Evolutionary conservation across 768 basidiomycete genomes (phyloP).

Genomic region (Boletus fagicola): DNA sequence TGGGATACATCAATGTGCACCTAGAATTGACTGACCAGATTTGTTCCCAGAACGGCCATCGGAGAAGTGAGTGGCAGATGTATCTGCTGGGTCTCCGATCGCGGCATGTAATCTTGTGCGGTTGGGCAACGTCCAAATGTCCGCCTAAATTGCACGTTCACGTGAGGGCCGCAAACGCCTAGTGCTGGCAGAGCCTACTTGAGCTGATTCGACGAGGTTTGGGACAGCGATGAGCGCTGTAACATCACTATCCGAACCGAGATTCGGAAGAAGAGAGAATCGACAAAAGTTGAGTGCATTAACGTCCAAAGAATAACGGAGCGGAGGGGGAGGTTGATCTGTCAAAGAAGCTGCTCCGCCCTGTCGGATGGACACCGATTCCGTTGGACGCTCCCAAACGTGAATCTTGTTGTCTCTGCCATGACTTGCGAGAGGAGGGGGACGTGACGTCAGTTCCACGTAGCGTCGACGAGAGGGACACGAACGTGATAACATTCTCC

Average conservation of each 20-base stretch:
- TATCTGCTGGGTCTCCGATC: constrained; percentile 58
- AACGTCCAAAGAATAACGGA: constrained; percentile 75
- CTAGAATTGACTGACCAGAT: constrained; percentile 45
- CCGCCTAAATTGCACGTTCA: constrained; percentile 51
- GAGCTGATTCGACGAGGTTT: constrained; percentile 84
- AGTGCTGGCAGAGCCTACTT: constrained; percentile 47
- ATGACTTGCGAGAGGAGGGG: constrained; percentile 42
- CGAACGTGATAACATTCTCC: constrained; percentile 72
- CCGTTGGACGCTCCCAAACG: constrained; percentile 59
- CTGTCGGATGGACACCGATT: constrained; percentile 46
- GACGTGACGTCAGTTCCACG: background rate
- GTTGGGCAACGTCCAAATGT: constrained; percentile 80
- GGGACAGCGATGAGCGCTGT: constrained; percentile 73
- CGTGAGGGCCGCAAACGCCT: background rate
- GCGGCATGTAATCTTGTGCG: constrained; percentile 76
- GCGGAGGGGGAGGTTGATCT: constrained; percentile 46
- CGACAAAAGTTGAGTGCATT: constrained; percentile 95
- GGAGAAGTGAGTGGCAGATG: constrained; percentile 22
- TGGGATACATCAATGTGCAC: background rate
- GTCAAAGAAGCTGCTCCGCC: constrained; percentile 56
- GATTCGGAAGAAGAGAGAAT: constrained; percentile 61
- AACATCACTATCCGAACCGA: constrained; percentile 12
- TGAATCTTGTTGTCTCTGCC: constrained; percentile 85
- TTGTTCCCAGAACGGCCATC: constrained; percentile 54
- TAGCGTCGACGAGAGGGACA: constrained; percentile 12